Conservation (phyloP, 2,329 filamentous ascomycete genomes). For the Ciborinia camelliae region DNA sequence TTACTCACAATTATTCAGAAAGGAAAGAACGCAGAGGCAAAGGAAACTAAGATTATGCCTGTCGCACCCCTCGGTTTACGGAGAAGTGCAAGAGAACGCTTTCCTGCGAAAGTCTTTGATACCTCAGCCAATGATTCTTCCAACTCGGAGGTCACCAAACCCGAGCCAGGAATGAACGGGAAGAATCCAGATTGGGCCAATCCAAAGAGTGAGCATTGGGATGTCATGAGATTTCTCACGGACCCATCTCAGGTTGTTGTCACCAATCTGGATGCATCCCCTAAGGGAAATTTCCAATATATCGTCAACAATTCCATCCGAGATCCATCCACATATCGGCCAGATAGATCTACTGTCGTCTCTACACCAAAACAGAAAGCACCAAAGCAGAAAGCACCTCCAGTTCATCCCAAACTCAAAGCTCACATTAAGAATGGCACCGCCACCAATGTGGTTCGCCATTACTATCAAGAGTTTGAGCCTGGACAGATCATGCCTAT, state of each 20-base stretch:
- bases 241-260: slow-evolving; percentile 4
- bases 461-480: slow-evolving; percentile 26
- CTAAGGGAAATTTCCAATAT: neutral
- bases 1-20: neutral
- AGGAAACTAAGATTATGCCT: neutral
- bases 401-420: slow-evolving; percentile 29
- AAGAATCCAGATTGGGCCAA: slow-evolving; percentile 24
- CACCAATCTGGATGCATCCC: slow-evolving; percentile 11
- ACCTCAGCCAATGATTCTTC: neutral
- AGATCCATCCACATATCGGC: slow-evolving; percentile 5
- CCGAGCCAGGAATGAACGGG: neutral
- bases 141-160: neutral
- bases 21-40: slow-evolving; percentile 5
- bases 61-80: neutral
- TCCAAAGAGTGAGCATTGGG: slow-evolving; percentile 27
- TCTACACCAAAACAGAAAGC: neutral
- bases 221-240: slow-evolving; percentile 25
- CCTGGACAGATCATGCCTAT: slow-evolving; percentile 24
- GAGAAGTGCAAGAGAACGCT: slow-evolving; percentile 9
- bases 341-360: neutral
- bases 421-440: slow-evolving; percentile 29
- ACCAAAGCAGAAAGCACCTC: neutral
- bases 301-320: slow-evolving; percentile 1
- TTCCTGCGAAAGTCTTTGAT: neutral
- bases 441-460: slow-evolving; percentile 14